Base-by-base conservation (phyloP, 208 protist species). In the Histomonas meleagridis region DNA sequence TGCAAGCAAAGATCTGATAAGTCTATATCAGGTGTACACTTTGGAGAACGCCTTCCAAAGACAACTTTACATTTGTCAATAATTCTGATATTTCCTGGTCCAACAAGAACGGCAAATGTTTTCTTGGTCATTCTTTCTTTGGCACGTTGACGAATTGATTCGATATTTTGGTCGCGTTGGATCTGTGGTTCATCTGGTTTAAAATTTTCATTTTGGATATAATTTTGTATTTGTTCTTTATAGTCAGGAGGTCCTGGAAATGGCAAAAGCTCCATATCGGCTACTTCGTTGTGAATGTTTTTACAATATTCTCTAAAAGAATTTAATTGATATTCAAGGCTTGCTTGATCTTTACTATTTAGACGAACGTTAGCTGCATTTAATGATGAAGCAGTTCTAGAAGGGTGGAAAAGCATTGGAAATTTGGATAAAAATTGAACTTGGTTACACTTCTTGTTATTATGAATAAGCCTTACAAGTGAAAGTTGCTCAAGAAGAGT, bases 21-120 rank as follows among this genome's bases (percentile, higher is more conserved):
- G 55, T 86, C 76, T 14, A 86, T 28, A 35, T 86, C 76, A 32
- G 76, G 76, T 32, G 43, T 86, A 28, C 76, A 86, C 55, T 86
- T 86, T 38, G 76, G 76, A 26, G 76, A 86, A n/a, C 46, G 46
- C 38, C 76, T 86, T 86, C 76, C 76, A 55, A 86, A 86, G 0
- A 86, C 46, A 2, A 40, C 35, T 18, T 43, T 51, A 51, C 40
- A 51, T 38, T 43, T 51, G 51, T 86, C 76, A n/a, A 86, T 43
- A 32, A 57, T 38, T 18, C 35, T 23, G 7, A 86, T 46, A 18
- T 9, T n/a, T 86, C 40, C 46, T 86, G 40, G 16, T 35, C n/a
- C 35, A 51, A 86, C 46, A 21, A 86, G 46, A 43, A 28, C 76
- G 0, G 76, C 76, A 35, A 86, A 86, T 38, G 76, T 32, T 86